Evolutionary conservation across 108 stramenopile species (phyloP).

Genomic region (Tribonema minus): DNA sequence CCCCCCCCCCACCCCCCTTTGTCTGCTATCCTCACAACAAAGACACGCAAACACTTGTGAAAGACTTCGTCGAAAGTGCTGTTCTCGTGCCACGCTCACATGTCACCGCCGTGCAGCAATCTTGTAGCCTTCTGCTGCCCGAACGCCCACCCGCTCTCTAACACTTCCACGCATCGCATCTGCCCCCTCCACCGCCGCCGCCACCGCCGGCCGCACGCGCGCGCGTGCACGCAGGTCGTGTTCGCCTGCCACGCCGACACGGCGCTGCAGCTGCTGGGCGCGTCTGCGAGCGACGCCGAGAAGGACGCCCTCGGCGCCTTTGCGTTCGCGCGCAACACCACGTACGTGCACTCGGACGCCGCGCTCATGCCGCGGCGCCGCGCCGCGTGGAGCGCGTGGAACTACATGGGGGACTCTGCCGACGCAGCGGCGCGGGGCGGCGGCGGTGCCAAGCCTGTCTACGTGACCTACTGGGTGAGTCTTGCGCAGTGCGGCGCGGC

Average conservation of each 20-base stretch:
- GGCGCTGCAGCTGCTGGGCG: constrained; percentile 61
- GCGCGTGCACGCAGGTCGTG: constrained; percentile 72
- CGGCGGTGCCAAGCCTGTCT: constrained; percentile 49
- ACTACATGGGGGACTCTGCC: constrained; percentile 70
- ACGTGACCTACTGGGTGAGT: constrained; percentile 93
- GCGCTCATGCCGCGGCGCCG: constrained; percentile 74
- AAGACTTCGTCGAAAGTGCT: no score
- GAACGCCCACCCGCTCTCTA: no score
- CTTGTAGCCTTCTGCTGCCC: no score
- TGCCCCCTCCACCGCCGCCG: no score
- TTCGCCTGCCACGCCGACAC: constrained; percentile 85
- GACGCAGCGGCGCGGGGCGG: constrained; percentile 18
- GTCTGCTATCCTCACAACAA: no score
- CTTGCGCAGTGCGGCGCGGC: no score
- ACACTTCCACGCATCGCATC: no score
- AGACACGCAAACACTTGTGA: no score
- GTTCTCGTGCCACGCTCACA: no score
- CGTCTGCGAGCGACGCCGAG: constrained; percentile 40
- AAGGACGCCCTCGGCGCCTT: constrained; percentile 43
- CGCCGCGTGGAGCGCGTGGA: constrained; percentile 87
- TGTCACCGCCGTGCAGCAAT: no score
- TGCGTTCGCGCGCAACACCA: constrained; percentile 71
- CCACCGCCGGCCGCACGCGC: not conserved
- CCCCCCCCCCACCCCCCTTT: no score
- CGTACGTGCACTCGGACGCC: constrained; percentile 81